Evolutionary conservation across 225 moss, liverwort and hornwort species (phyloP).

Genomic region (Physcomitrellopsis africana): DNA sequence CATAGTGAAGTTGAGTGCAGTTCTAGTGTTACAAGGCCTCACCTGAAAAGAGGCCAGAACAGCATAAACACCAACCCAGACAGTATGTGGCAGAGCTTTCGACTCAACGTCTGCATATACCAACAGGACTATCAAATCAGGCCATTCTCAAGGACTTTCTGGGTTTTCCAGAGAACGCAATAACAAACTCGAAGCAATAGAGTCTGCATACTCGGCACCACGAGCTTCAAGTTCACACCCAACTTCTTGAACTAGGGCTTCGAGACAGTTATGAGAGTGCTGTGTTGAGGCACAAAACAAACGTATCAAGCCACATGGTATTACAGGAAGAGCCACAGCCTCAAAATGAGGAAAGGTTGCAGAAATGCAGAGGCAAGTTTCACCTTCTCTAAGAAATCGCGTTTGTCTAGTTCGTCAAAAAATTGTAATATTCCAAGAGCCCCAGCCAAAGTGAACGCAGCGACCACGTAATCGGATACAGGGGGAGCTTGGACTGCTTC

Average conservation of each 20-base stretch:
- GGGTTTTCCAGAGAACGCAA: too few relatives aligned
- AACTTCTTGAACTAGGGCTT: too few relatives aligned
- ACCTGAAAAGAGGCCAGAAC: conserved; percentile 88
- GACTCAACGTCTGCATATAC: conserved; percentile 72
- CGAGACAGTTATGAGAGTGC: too few relatives aligned
- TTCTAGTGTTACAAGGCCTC: conserved; percentile 11
- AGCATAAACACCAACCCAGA: conserved; percentile 81
- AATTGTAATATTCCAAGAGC: conserved; percentile 59
- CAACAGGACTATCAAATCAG: not conserved
- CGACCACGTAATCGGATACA: conserved; percentile 57
- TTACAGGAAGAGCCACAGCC: too few relatives aligned
- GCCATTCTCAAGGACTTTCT: too few relatives aligned
- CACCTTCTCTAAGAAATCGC: conserved; percentile 67
- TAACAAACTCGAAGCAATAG: too few relatives aligned
- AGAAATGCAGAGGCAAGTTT: not conserved
- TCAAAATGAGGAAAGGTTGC: not conserved
- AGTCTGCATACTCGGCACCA: too few relatives aligned
- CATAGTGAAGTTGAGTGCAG: not conserved
- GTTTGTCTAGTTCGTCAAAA: conserved; percentile 80
- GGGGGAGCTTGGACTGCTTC: conserved; percentile 20
- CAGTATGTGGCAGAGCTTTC: conserved; percentile 80
- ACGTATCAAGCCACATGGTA: too few relatives aligned
- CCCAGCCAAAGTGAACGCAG: conserved; percentile 51
- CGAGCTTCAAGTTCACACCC: too few relatives aligned
- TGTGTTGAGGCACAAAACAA: too few relatives aligned